Evolutionary conservation across 768 basidiomycete genomes (phyloP).

Genomic region (Lactarius trivialis): DNA sequence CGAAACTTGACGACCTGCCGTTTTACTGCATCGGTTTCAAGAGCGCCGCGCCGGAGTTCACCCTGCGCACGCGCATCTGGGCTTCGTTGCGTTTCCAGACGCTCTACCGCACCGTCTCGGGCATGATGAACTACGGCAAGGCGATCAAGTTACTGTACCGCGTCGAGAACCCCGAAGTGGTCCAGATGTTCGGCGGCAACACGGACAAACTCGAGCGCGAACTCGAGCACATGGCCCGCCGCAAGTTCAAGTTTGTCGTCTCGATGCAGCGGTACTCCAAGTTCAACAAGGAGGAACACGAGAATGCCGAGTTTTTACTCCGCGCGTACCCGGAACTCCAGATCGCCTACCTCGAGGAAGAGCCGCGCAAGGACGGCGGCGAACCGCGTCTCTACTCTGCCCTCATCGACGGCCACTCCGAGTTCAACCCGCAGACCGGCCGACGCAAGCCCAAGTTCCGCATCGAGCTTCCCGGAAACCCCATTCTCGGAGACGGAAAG

Average conservation of each 20-base stretch:
- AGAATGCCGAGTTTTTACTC: constrained; percentile 96
- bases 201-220: constrained; percentile 95
- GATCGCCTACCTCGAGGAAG: constrained; percentile 98
- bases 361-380: constrained; percentile 90
- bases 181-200: constrained; percentile 95
- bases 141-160: constrained; percentile 99
- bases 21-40: constrained; percentile 99
- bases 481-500: constrained; percentile 98
- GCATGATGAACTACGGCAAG: constrained; percentile 99
- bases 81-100: constrained; percentile 98
- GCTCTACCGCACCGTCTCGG: constrained; percentile 95
- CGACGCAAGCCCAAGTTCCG: constrained; percentile 94
- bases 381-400: constrained; percentile 94
- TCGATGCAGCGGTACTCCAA: constrained; percentile 99
- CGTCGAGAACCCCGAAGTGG: constrained; percentile 98
- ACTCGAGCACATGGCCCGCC: constrained; percentile 92
- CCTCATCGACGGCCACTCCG: constrained; percentile 96
- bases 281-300: constrained; percentile 99
- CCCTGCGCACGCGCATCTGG: constrained; percentile 98
- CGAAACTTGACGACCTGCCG: constrained; percentile 87
- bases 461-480: constrained; percentile 97
- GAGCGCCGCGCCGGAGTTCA: constrained; percentile 96
- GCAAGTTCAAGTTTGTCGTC: constrained; percentile 99
- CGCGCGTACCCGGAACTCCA: constrained; percentile 98
- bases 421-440: constrained; percentile 85